phyloP scores from a whole-genome alignment of 1,284 basidiomycete genomes.

The Cystobasidium slooffiae region DNA sequence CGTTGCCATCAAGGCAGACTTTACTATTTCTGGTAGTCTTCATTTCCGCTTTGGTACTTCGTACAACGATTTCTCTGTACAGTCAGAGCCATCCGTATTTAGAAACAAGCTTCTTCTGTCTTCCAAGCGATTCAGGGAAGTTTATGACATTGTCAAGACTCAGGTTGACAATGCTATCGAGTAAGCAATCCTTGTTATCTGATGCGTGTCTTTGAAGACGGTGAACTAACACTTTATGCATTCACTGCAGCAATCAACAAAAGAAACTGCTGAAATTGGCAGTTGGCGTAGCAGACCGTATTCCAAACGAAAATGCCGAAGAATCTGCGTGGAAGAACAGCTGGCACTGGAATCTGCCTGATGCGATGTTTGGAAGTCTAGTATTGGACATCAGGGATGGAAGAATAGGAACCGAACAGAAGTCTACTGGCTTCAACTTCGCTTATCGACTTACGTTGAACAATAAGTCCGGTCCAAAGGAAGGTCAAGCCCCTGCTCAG shows the following conservation, averaged over 20 bases:
- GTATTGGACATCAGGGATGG: conserved; percentile 89
- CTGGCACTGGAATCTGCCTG: conserved; percentile 85
- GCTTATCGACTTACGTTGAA: conserved; percentile 74
- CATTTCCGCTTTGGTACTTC: conserved; percentile 96
- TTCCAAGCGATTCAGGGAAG: conserved; percentile 81
- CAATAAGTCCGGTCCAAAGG: not conserved
- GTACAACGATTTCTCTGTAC: conserved; percentile 96
- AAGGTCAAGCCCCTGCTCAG: conserved; percentile 1
- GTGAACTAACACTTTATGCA: too few relatives aligned
- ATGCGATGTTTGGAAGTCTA: conserved; percentile 87
- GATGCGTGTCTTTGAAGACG: not conserved
- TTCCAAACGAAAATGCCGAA: conserved; percentile 72
- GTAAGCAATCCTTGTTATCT: conserved; percentile 53
- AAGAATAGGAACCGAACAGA: conserved; percentile 86
- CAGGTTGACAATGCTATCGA: conserved; percentile 93
- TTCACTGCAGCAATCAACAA: conserved; percentile 69
- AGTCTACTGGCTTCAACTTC: conserved; percentile 95
- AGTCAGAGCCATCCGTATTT: conserved; percentile 86
- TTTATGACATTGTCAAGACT: conserved; percentile 90
- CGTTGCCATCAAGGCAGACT: conserved; percentile 87
- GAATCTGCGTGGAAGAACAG: conserved; percentile 95
- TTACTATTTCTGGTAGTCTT: conserved; percentile 90
- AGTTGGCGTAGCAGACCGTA: conserved; percentile 76
- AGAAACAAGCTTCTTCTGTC: conserved; percentile 77
- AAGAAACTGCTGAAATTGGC: conserved; percentile 87